Evolutionary conservation across 176 grass and related monocot species (phyloP).

Genomic region (Themeda triandra): DNA sequence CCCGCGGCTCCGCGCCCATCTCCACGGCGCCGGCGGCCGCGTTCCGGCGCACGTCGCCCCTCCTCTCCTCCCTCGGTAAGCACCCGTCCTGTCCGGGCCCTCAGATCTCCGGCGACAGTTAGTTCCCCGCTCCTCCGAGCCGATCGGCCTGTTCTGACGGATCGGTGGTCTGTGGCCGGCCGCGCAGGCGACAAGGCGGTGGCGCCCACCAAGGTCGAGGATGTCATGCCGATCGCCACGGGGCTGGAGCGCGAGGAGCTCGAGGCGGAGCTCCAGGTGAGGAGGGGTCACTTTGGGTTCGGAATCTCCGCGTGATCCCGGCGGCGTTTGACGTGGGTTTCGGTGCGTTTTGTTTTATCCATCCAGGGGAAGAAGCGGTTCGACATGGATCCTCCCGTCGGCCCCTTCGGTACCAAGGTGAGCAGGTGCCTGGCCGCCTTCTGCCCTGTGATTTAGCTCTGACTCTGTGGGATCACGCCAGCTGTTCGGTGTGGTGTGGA

Average conservation of each 20-base stretch:
- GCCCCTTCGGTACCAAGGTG: constrained; percentile 61
- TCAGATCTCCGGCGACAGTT: background rate
- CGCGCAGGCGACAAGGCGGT: constrained; percentile 28
- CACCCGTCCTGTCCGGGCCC: background rate
- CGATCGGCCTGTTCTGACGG: background rate
- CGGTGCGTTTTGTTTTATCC: background rate
- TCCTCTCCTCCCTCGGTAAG: constrained; percentile 4
- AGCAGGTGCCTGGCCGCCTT: background rate
- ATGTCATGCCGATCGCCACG: constrained; percentile 58
- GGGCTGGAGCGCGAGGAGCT: constrained; percentile 55
- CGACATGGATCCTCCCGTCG: constrained; percentile 47
- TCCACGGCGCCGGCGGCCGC: background rate
- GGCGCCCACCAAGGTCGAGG: constrained; percentile 38
- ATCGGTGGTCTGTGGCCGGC: background rate
- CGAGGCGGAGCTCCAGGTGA: constrained; percentile 41
- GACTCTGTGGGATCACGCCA: background rate
- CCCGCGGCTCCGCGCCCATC: background rate
- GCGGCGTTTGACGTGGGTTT: background rate
- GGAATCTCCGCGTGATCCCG: background rate
- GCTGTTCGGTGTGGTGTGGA: background rate
- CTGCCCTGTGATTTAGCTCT: background rate
- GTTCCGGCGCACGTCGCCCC: background rate
- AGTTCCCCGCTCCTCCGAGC: background rate
- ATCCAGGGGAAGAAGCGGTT: constrained; percentile 51
- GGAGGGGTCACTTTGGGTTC: background rate